These are phyloP conservation scores for Lathyrus aphaca DNA, from an alignment of 306 rosid genomes.

Conservation along the genomic window DNA sequence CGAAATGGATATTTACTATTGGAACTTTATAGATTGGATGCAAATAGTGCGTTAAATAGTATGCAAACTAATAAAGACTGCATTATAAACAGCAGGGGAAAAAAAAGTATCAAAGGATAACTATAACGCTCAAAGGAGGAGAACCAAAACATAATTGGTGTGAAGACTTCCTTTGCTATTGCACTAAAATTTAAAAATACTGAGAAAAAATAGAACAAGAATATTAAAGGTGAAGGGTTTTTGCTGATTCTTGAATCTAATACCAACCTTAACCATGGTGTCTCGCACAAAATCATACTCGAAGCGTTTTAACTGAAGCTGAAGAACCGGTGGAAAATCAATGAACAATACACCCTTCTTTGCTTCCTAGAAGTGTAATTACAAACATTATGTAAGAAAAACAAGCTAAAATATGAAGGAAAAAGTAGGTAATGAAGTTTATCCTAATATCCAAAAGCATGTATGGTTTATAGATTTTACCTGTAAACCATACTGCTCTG, in stretches of 20 bases:
- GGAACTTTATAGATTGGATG: slow-evolving; percentile 4
- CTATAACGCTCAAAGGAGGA: neutral
- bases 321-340: slow-evolving; percentile 98
- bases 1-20: neutral
- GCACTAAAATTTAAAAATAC: neutral
- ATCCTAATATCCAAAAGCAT: slow-evolving; percentile 7
- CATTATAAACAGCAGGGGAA: neutral
- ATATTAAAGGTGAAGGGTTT: slow-evolving; percentile 13
- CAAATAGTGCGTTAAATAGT: neutral
- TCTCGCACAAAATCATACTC: slow-evolving; percentile 87
- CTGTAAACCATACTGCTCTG: slow-evolving; percentile 88
- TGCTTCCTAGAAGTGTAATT: slow-evolving; percentile 72
- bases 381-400: slow-evolving; percentile 16
- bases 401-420: neutral
- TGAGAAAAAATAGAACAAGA: slow-evolving; percentile 23
- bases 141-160: slow-evolving; percentile 14
- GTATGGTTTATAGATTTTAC: slow-evolving; percentile 42
- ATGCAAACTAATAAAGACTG: neutral
- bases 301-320: slow-evolving; percentile 92
- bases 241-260: slow-evolving; percentile 27
- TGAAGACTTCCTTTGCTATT: neutral
- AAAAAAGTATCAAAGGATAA: neutral
- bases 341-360: slow-evolving; percentile 87
- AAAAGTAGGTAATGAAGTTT: slow-evolving; percentile 15
- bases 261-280: slow-evolving; percentile 92